A percentile compares a stretch with the other conserved stretches of the same genome.
phyloP scores from a whole-genome alignment of 768 basidiomycete species.

The Sistotremastrum suecicum region DNA sequence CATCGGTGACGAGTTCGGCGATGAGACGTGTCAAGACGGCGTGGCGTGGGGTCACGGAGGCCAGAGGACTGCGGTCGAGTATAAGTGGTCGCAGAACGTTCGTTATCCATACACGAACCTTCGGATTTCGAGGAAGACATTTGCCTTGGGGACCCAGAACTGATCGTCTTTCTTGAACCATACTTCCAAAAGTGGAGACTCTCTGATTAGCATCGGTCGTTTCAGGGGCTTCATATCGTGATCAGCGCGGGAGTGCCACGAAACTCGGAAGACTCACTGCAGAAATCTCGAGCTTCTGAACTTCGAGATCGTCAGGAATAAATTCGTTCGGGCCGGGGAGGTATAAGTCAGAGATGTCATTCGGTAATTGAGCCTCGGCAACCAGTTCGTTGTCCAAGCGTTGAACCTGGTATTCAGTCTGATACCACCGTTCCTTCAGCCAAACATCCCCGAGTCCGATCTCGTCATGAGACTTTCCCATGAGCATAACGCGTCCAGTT shows the following conservation, averaged over 20 bases:
- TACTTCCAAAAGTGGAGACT: conserved; percentile 56
- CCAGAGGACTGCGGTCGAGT: not conserved
- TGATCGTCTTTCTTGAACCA: conserved; percentile 98
- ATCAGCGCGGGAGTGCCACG: not conserved
- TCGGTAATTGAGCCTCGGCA: conserved; percentile 46
- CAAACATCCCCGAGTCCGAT: conserved; percentile 35
- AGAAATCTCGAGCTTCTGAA: conserved; percentile 56
- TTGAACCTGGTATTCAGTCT: conserved; percentile 73
- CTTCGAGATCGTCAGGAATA: conserved; percentile 75
- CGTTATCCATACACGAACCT: conserved; percentile 32
- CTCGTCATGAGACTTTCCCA: conserved; percentile 54
- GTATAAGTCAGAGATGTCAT: conserved; percentile 52
- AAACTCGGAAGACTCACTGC: conserved; percentile 29
- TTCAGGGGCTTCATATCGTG: conserved; percentile 41
- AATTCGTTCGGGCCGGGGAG: conserved; percentile 84
- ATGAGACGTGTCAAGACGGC: conserved; percentile 38
- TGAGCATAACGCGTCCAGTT: conserved; percentile 57
- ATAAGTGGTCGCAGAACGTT: not conserved
- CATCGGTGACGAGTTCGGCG: conserved; percentile 74
- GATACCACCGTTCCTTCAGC: conserved; percentile 85
- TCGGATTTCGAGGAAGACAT: conserved; percentile 58
- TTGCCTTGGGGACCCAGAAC: conserved; percentile 91
- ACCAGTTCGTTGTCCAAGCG: conserved; percentile 51
- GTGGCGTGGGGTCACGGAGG: not conserved
- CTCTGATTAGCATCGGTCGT: conserved; percentile 61